These are phyloP conservation scores for Suillus discolor DNA, from an alignment of 768 basidiomycete species.

Conservation along the genomic window DNA sequence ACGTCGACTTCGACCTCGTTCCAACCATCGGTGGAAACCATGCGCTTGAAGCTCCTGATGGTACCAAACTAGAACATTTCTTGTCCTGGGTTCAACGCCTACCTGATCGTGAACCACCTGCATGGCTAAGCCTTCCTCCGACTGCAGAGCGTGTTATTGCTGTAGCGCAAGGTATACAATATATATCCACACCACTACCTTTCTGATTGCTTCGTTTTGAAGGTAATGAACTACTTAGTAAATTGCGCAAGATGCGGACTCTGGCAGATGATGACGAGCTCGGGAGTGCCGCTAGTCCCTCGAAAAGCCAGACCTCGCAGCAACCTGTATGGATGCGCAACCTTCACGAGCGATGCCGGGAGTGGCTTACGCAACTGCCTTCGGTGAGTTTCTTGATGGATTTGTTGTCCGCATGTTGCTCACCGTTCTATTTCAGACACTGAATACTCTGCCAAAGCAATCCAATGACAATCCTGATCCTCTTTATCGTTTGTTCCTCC, in stretches of 20 bases:
- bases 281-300: slow-evolving; percentile 49
- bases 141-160: slow-evolving; percentile 94
- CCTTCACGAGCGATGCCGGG: slow-evolving; percentile 77
- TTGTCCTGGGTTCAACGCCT: slow-evolving; percentile 84
- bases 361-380: slow-evolving; percentile 82
- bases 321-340: slow-evolving; percentile 96
- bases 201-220: slow-evolving; percentile 10
- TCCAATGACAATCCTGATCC: slow-evolving; percentile 78
- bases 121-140: slow-evolving; percentile 92
- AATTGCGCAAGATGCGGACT: slow-evolving; percentile 92
- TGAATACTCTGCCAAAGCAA: slow-evolving; percentile 66
- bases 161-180: slow-evolving; percentile 74
- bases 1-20: slow-evolving; percentile 90
- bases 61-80: slow-evolving; percentile 92
- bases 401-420: slow-evolving; percentile 12
- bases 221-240: slow-evolving; percentile 83
- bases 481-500: slow-evolving; percentile 83
- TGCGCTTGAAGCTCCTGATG: slow-evolving; percentile 78
- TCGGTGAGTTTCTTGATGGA: slow-evolving; percentile 46
- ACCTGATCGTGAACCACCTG: slow-evolving; percentile 91
- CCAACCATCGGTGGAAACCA: slow-evolving; percentile 59
- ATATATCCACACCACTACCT: slow-evolving; percentile 8
- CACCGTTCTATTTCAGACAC: slow-evolving; percentile 44
- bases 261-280: slow-evolving; percentile 80
- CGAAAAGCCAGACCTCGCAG: slow-evolving; percentile 66